A percentile compares a stretch with the other conserved stretches of the same genome.
Evolutionary conservation across 371 early-diverging fungal genomes (phyloP).

Genomic region (Cokeromyces recurvatus): DNA sequence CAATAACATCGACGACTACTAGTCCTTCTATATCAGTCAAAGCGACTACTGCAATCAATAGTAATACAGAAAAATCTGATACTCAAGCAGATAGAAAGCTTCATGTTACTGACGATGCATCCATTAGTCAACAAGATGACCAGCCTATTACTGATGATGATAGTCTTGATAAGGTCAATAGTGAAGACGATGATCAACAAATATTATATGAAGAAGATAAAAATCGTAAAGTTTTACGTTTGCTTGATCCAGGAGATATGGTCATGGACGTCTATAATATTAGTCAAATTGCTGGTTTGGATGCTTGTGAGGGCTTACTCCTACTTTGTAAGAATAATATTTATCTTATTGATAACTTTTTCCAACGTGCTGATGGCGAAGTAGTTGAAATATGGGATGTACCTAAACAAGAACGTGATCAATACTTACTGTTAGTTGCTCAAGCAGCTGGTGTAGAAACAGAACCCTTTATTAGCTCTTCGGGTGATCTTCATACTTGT

Average conservation of each 20-base stretch:
- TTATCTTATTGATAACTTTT: conserved; percentile 75
- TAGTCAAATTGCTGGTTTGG: conserved; percentile 69
- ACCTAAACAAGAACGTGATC: conserved; percentile 66
- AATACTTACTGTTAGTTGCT: conserved; percentile 57
- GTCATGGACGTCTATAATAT: conserved; percentile 71
- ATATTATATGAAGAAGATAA: conserved; percentile 66
- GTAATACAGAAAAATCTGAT: background rate
- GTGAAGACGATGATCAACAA: conserved; percentile 16
- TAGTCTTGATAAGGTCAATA: background rate
- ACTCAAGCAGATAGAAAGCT: conserved; percentile 10
- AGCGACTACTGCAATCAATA: background rate
- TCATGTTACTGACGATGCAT: conserved; percentile 1
- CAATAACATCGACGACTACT: background rate
- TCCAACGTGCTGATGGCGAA: conserved; percentile 66
- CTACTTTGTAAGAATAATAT: conserved; percentile 70
- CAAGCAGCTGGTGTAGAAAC: conserved; percentile 54
- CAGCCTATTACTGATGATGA: background rate
- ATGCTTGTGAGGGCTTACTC: conserved; percentile 69
- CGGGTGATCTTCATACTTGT: conserved; percentile 56
- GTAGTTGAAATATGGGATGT: conserved; percentile 75
- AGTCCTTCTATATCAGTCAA: background rate
- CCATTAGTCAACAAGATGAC: background rate
- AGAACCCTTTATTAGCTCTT: conserved; percentile 35
- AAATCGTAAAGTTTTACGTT: conserved; percentile 65
- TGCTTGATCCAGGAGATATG: conserved; percentile 69